Evolutionary conservation across 1,284 basidiomycete species (phyloP).

Genomic region (Inonotus hispidus): DNA sequence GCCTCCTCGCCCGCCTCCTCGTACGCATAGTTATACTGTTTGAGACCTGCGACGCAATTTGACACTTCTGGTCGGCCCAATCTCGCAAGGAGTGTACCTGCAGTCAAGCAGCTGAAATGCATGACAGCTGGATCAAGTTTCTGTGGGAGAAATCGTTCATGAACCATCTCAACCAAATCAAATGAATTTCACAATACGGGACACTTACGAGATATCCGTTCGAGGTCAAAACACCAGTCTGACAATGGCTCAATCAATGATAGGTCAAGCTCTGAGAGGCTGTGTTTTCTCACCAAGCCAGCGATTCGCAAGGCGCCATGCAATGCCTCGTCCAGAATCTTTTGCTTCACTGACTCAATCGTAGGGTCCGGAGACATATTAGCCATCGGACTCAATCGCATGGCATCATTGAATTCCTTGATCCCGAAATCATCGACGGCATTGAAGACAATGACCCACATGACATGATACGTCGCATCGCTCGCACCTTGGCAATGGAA

Average conservation of each 20-base stretch:
- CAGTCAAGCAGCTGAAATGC: slow-evolving; percentile 78
- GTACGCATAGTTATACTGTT: slow-evolving; percentile 83
- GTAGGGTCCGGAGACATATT: slow-evolving; percentile 34
- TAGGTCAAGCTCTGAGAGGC: neutral
- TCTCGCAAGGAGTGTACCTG: slow-evolving; percentile 78
- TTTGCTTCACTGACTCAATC: slow-evolving; percentile 54
- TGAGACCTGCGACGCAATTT: slow-evolving; percentile 77
- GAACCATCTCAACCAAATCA: neutral
- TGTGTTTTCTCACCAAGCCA: slow-evolving; percentile 50
- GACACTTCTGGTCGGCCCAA: slow-evolving; percentile 74
- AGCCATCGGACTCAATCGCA: slow-evolving; percentile 34
- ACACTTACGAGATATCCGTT: slow-evolving; percentile 74
- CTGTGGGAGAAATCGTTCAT: slow-evolving; percentile 30
- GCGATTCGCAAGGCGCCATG: slow-evolving; percentile 84
- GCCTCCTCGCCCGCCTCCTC: slow-evolving; percentile 82
- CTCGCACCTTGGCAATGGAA: slow-evolving; percentile 51
- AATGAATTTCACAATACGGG: slow-evolving; percentile 6
- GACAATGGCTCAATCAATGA: neutral
- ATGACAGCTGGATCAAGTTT: slow-evolving; percentile 79
- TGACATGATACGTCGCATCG: slow-evolving; percentile 85
- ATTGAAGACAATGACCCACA: slow-evolving; percentile 79
- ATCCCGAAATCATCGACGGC: slow-evolving; percentile 83
- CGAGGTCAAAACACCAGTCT: slow-evolving; percentile 74
- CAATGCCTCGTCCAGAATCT: slow-evolving; percentile 74
- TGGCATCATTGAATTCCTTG: slow-evolving; percentile 55